These are phyloP conservation scores for Ogataea methanolica DNA, from an alignment of 805 yeast genomes.

Conservation along the genomic window DNA sequence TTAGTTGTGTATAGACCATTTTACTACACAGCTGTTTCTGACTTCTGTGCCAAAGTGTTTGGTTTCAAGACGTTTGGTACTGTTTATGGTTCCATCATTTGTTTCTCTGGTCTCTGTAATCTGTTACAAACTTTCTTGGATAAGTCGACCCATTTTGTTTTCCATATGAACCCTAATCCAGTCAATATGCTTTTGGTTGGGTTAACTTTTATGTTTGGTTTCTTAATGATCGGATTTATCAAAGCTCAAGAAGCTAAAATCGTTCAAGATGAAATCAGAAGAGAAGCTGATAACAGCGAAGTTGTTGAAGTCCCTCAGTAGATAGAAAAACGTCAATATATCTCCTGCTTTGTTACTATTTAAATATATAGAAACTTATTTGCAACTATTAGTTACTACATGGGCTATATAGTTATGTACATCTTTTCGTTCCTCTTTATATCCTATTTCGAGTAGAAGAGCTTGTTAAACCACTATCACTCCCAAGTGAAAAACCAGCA, in stretches of 20 bases:
- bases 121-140: constrained; percentile 69
- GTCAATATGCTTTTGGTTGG: constrained; percentile 54
- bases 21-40: constrained; percentile 89
- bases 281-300: constrained; percentile 61
- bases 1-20: constrained; percentile 86
- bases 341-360: neutral
- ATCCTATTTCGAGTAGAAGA: too few relatives aligned
- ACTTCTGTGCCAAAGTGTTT: constrained; percentile 87
- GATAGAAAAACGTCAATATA: neutral
- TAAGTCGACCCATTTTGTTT: constrained; percentile 58
- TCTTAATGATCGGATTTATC: constrained; percentile 39
- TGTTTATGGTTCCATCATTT: constrained; percentile 81
- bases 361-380: too few relatives aligned
- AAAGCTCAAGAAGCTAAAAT: constrained; percentile 36
- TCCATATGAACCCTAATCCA: constrained; percentile 76
- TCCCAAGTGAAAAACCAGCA: too few relatives aligned
- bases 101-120: constrained; percentile 78
- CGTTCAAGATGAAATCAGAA: constrained; percentile 48
- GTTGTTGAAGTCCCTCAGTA: constrained; percentile 38
- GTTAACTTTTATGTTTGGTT: constrained; percentile 51
- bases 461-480: too few relatives aligned
- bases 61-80: constrained; percentile 92
- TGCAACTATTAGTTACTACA: too few relatives aligned
- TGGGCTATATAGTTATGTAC: too few relatives aligned
- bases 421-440: too few relatives aligned